These are phyloP conservation scores for Flaveria bidentis DNA, from an alignment of 129 eudicot species.

Conservation along the genomic window DNA sequence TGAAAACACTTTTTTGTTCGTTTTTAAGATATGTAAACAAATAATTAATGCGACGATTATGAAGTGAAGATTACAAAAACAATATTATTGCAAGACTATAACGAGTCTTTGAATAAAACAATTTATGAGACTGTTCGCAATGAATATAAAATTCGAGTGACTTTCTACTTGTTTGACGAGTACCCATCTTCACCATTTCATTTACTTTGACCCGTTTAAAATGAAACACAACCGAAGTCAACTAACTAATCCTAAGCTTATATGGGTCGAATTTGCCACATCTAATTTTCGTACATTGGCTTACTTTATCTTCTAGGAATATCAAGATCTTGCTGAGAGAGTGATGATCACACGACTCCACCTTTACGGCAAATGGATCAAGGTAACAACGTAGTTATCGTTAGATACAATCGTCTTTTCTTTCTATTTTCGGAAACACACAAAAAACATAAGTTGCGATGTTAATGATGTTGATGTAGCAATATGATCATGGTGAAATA, in stretches of 20 bases:
- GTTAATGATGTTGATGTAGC: constrained; percentile 36
- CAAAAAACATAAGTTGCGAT: neutral
- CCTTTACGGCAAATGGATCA: constrained; percentile 81
- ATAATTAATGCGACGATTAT: neutral
- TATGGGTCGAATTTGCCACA: neutral
- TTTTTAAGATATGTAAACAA: neutral
- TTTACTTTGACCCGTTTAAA: neutral
- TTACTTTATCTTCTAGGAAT: constrained; percentile 46
- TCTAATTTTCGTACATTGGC: neutral
- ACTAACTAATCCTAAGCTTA: neutral
- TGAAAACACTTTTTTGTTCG: neutral
- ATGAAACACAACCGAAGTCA: neutral
- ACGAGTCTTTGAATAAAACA: neutral
- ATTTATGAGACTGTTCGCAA: neutral
- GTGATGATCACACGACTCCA: constrained; percentile 88
- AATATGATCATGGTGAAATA: constrained; percentile 67
- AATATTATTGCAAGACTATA: neutral
- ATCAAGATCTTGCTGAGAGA: constrained; percentile 80
- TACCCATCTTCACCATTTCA: neutral
- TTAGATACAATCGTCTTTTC: neutral
- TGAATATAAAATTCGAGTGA: neutral
- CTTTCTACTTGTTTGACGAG: neutral
- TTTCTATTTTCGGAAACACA: neutral
- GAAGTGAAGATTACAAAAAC: neutral
- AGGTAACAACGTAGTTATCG: constrained; percentile 43